Base-by-base conservation (phyloP, 108 stramenopile genomes). In the Fragilaria crotonensis region DNA sequence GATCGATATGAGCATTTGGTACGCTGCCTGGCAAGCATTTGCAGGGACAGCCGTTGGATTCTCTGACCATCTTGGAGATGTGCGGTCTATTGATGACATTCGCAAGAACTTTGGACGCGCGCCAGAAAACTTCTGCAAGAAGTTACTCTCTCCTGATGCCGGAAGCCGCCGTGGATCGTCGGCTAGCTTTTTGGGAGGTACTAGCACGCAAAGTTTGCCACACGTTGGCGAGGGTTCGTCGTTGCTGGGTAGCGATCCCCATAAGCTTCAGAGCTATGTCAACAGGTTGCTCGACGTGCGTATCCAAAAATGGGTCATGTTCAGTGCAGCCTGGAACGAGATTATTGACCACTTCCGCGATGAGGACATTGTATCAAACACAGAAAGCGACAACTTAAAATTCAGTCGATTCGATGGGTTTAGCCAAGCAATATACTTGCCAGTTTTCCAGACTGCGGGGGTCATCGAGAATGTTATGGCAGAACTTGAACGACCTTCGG, bases 1-100 rank as follows among this genome's bases (percentile, higher is more conserved):
- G 48, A 95, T 98, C 59, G 97, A 98, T 63, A 93, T 83, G 83
- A 86, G 87, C 51, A 98, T 98, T 60, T 95, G 95, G 94, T 98
- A 95, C 57, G 84, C 96, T 21, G 83, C 89, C 19, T 95, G 93
- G 95, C 86, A 94, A 63, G 90, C 95, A 7, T 87, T 95, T 68
- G 94, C 90, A 28, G 97, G 97, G 57, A 90, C 89, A 4, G 68
- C 91, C 33, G 90, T 96, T 36, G 93, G 93, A 46, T 87, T 96
- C 53, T 87, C 87, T 26, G 94, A 96, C 53, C 75, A 93, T 32
- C 89, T 96, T 17, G 97, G 97, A 17, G 89, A 94, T 52, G 73
- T 94, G 51, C 83, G 86, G 23, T 74, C 77, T 21, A 78, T 94
- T 54, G 87, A 89, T 41, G 93, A 94, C 54, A 94, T 94, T 66